Evolutionary conservation across 2,329 filamentous ascomycete genomes (phyloP).

Genomic region (Diaporthe capsici): DNA sequence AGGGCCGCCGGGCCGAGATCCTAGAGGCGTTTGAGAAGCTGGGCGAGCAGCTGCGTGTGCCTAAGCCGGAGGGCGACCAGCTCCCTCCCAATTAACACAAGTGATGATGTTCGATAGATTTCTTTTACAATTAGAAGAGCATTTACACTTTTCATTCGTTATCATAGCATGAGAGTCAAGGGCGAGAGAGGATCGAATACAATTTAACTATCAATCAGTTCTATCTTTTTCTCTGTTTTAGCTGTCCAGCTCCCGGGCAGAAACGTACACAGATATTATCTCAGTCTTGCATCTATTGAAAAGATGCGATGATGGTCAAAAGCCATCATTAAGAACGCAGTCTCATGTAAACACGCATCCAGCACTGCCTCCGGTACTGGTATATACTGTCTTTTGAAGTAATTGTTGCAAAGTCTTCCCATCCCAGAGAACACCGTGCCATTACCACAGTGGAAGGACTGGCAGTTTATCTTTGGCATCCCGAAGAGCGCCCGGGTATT

Average conservation of each 20-base stretch:
- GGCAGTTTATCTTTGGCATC: neutral
- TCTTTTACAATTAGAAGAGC: neutral
- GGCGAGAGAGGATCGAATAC: neutral
- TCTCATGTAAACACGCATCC: neutral
- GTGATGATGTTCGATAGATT: neutral
- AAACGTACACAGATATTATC: no score
- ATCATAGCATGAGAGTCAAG: neutral
- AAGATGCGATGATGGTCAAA: no score
- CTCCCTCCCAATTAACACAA: neutral
- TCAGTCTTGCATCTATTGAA: no score
- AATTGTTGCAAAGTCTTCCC: neutral
- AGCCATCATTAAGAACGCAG: no score
- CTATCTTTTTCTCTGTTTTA: neutral
- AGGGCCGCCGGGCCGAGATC: constrained; percentile 22
- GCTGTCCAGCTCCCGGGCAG: neutral
- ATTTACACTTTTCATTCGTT: neutral
- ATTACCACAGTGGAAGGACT: neutral
- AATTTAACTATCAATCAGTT: no score
- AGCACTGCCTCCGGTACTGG: no score
- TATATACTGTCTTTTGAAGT: neutral
- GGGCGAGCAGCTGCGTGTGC: constrained; percentile 12
- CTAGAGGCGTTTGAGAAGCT: constrained; percentile 32
- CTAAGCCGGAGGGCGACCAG: constrained; percentile 4
- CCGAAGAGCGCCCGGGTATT: neutral
- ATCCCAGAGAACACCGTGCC: neutral